Conservation (phyloP, 2,329 filamentous ascomycete species). For the Trichoderma brevicompactum region DNA sequence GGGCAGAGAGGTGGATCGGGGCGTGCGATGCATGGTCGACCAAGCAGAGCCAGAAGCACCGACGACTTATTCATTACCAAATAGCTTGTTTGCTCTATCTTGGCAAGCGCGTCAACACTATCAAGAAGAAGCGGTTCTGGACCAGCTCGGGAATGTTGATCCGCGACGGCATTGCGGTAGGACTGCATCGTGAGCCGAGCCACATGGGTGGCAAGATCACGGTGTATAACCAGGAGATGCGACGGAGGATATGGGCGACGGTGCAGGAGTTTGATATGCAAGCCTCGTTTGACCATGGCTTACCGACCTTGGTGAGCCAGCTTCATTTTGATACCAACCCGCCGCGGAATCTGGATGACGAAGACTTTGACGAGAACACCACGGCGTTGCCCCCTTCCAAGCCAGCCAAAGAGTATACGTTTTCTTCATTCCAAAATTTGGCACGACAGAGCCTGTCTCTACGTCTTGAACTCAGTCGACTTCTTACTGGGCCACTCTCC, state of each 20-base stretch:
- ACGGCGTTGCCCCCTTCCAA: conserved; percentile 56
- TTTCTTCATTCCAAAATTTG: conserved; percentile 62
- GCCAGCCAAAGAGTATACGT: conserved; percentile 59
- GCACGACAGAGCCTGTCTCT: conserved; percentile 60
- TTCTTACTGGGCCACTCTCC: conserved; percentile 58
- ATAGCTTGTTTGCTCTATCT: conserved; percentile 63
- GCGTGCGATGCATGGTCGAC: conserved; percentile 59
- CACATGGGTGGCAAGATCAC: conserved; percentile 59
- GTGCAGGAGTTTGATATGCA: conserved; percentile 66
- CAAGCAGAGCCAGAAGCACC: conserved; percentile 64
- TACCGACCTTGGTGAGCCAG: conserved; percentile 62
- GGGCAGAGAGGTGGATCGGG: conserved; percentile 60
- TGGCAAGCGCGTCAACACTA: conserved; percentile 64
- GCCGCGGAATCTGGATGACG: conserved; percentile 62
- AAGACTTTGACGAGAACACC: conserved; percentile 60
- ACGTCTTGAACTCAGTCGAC: conserved; percentile 60
- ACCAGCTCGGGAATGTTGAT: conserved; percentile 60
- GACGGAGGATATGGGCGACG: conserved; percentile 63
- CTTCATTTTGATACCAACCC: conserved; percentile 60
- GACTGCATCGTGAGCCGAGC: conserved; percentile 63
- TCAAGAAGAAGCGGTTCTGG: conserved; percentile 70
- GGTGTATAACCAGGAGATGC: conserved; percentile 66
- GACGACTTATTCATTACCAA: conserved; percentile 64
- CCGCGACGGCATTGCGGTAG: conserved; percentile 62
- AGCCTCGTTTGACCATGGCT: conserved; percentile 63